Percentiles rank a stretch among this genome's conserved stretches.
Conservation (phyloP, 2,329 filamentous ascomycete species). For the Xylariaceae sp. region DNA sequence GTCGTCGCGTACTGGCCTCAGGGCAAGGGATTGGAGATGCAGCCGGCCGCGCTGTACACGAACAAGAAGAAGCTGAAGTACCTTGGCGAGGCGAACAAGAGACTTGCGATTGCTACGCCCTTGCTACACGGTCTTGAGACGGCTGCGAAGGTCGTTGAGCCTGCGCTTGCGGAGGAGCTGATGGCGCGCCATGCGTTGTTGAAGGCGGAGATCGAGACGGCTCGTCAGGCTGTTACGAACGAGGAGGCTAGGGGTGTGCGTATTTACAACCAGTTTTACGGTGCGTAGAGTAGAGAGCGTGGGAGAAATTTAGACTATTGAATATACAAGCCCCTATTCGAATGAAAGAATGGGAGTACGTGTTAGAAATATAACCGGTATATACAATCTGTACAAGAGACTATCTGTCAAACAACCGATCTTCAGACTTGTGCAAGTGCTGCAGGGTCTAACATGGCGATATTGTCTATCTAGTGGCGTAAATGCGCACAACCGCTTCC, state of each 20-base stretch:
- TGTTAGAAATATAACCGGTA: conserved; percentile 9
- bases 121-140: conserved; percentile 42
- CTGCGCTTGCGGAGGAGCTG: conserved; percentile 36
- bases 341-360: conserved; percentile 3
- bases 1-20: conserved; percentile 40
- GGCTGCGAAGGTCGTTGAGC: conserved; percentile 38
- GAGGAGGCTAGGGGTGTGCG: conserved; percentile 20
- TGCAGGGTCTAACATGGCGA: not conserved
- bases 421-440: not conserved
- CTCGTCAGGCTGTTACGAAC: conserved; percentile 19
- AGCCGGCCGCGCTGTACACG: conserved; percentile 33
- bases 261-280: conserved; percentile 34
- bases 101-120: conserved; percentile 34
- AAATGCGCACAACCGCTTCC: not conserved
- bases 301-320: not conserved
- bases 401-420: not conserved
- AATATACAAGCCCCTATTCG: not conserved
- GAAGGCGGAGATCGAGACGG: conserved; percentile 34
- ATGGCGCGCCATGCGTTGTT: conserved; percentile 37
- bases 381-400: conserved; percentile 18
- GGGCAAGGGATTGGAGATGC: conserved; percentile 33
- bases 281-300: not conserved
- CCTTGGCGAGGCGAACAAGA: conserved; percentile 34
- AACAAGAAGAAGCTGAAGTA: conserved; percentile 29
- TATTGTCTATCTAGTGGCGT: not conserved